A percentile compares a stretch with the other conserved stretches of the same genome.
Evolutionary conservation across 768 basidiomycete genomes (phyloP).

Genomic region (Trametes gibbosa): DNA sequence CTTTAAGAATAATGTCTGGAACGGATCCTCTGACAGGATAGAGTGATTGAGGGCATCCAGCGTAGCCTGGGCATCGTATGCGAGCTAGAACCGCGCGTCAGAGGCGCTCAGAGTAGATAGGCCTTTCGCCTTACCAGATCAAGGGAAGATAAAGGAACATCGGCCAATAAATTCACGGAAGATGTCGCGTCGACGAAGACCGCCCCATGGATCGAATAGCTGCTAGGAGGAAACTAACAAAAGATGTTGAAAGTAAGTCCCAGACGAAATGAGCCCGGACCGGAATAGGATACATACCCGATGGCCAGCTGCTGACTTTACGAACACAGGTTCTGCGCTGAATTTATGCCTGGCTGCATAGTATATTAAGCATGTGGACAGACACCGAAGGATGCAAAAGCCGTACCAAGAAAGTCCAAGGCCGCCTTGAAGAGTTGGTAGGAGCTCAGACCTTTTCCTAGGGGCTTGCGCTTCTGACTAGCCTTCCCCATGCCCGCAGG

Average conservation of each 20-base stretch:
- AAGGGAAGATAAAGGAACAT: slow-evolving; percentile 73
- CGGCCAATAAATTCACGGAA: slow-evolving; percentile 71
- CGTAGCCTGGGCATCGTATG: slow-evolving; percentile 72
- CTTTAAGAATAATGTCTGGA: slow-evolving; percentile 68
- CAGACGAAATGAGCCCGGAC: no score
- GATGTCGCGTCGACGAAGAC: slow-evolving; percentile 81
- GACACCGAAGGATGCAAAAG: background rate
- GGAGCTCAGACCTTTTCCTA: slow-evolving; percentile 82
- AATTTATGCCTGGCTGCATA: slow-evolving; percentile 70
- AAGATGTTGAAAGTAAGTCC: no score
- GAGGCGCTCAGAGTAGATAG: background rate
- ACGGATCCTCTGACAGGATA: slow-evolving; percentile 53
- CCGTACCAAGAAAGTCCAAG: slow-evolving; percentile 78
- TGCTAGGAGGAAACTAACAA: slow-evolving; percentile 53
- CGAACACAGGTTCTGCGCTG: slow-evolving; percentile 50
- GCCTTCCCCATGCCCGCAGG: slow-evolving; percentile 25
- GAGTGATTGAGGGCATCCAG: slow-evolving; percentile 58
- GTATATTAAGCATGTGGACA: background rate
- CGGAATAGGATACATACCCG: slow-evolving; percentile 38
- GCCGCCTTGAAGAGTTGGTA: slow-evolving; percentile 89
- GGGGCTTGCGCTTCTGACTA: slow-evolving; percentile 43
- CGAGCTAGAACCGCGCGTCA: slow-evolving; percentile 45
- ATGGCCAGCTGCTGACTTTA: slow-evolving; percentile 54
- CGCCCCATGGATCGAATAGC: slow-evolving; percentile 50
- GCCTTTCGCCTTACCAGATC: slow-evolving; percentile 53